Percentiles rank a stretch among this genome's conserved stretches.
These are phyloP conservation scores for Microdochium paspali DNA, from an alignment of 2,329 filamentous ascomycete genomes.

Conservation along the genomic window DNA sequence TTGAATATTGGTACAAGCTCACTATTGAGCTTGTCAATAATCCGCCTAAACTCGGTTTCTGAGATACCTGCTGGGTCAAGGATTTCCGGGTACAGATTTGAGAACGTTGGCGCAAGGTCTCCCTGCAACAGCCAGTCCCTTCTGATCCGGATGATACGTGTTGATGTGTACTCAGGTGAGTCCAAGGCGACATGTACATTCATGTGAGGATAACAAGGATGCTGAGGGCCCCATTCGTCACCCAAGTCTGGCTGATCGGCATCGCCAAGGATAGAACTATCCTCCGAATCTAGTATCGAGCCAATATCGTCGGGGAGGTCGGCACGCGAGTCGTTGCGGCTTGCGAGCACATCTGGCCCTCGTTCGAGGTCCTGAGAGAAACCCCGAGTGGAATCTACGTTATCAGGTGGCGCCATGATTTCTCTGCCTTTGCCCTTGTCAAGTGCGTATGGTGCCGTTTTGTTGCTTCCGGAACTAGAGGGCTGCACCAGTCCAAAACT, in stretches of 20 bases:
- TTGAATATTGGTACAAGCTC: constrained; percentile 70
- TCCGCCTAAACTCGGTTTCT: constrained; percentile 75
- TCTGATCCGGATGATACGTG: constrained; percentile 82
- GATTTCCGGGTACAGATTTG: constrained; percentile 93
- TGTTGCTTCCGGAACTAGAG: constrained; percentile 10
- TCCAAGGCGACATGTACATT: constrained; percentile 81
- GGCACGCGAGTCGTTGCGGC: constrained; percentile 31
- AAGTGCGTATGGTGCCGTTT: constrained; percentile 6
- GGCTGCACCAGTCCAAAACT: constrained; percentile 18
- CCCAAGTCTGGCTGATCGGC: constrained; percentile 56
- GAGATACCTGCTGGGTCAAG: constrained; percentile 73
- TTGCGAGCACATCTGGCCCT: constrained; percentile 34
- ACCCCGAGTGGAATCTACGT: constrained; percentile 22
- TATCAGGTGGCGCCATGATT: constrained; percentile 30
- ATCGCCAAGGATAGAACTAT: constrained; percentile 54
- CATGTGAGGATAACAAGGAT: constrained; percentile 88
- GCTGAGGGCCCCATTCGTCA: constrained; percentile 83
- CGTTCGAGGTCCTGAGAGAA: constrained; percentile 46
- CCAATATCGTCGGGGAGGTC: constrained; percentile 43
- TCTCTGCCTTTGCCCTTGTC: constrained; percentile 44
- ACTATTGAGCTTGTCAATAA: constrained; percentile 75
- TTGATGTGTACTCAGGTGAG: constrained; percentile 65
- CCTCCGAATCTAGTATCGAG: constrained; percentile 43
- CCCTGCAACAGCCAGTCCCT: constrained; percentile 87
- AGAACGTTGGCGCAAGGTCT: constrained; percentile 86